These are phyloP conservation scores for Picochlorum costavermella DNA, from an alignment of 139 green algal genomes.

Conservation along the genomic window DNA sequence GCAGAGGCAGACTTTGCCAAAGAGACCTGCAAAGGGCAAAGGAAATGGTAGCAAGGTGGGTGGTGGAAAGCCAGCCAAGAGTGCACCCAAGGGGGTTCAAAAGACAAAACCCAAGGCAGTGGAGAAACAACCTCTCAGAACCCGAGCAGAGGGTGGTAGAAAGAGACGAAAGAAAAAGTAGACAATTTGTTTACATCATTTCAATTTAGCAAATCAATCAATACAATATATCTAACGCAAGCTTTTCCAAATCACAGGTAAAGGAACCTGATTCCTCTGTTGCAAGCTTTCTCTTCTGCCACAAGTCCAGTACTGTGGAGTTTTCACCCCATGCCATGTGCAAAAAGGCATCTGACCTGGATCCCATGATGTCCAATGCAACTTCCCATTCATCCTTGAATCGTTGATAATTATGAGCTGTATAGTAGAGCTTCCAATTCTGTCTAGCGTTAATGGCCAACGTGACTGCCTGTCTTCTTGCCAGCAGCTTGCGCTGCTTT, in stretches of 20 bases:
- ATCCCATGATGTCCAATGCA: conserved; percentile 9
- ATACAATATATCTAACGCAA: neutral
- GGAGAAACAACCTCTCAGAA: conserved; percentile 27
- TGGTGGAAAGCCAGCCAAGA: neutral
- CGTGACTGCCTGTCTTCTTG: conserved; percentile 25
- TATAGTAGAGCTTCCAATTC: conserved; percentile 30
- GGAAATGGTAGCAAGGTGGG: no score
- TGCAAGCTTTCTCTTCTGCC: neutral
- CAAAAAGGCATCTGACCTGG: conserved; percentile 9
- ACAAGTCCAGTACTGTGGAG: neutral
- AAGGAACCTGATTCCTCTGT: no score
- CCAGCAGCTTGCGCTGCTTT: conserved; percentile 1
- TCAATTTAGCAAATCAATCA: neutral
- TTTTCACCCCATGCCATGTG: neutral
- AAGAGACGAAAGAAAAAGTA: conserved; percentile 34
- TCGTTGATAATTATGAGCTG: conserved; percentile 34
- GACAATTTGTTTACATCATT: no score
- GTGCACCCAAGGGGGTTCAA: neutral
- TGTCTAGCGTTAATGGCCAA: conserved; percentile 19
- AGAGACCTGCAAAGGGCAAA: no score
- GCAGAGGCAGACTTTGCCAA: neutral
- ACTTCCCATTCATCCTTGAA: conserved; percentile 25
- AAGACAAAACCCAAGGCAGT: neutral
- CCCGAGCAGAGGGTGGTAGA: conserved; percentile 41
- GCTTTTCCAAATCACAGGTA: neutral